phyloP scores from a whole-genome alignment of 2,329 filamentous ascomycete genomes.

The Sarocladium oryzae region DNA sequence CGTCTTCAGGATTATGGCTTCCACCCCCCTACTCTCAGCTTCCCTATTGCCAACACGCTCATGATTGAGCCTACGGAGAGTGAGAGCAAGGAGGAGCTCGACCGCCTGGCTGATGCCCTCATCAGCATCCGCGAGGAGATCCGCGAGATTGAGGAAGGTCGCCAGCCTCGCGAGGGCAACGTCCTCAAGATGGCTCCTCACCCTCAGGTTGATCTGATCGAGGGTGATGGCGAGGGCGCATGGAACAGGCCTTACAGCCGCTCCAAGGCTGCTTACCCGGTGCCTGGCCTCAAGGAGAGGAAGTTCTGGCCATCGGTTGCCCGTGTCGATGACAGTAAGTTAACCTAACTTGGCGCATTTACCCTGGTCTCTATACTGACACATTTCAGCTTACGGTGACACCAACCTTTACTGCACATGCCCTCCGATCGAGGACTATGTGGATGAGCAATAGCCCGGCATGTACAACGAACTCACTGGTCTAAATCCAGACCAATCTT shows the following conservation, averaged over 20 bases:
- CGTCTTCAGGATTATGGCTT: slow-evolving; percentile 96
- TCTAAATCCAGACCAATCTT: background rate
- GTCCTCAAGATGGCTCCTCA: slow-evolving; percentile 88
- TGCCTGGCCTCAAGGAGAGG: slow-evolving; percentile 80
- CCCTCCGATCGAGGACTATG: slow-evolving; percentile 64
- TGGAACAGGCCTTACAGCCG: slow-evolving; percentile 81
- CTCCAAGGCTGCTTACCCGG: slow-evolving; percentile 80
- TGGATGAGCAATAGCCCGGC: background rate
- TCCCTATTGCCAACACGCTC: slow-evolving; percentile 88
- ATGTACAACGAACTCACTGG: no score
- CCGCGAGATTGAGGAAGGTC: slow-evolving; percentile 70
- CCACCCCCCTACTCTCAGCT: slow-evolving; percentile 95
- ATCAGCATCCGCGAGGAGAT: slow-evolving; percentile 86
- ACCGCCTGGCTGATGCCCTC: slow-evolving; percentile 86
- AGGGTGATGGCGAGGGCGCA: slow-evolving; percentile 43
- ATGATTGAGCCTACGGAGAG: slow-evolving; percentile 98
- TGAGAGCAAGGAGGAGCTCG: slow-evolving; percentile 85
- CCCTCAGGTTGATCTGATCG: slow-evolving; percentile 71
- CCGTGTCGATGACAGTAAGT: slow-evolving; percentile 79
- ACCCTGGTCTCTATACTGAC: slow-evolving; percentile 6
- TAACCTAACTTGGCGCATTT: background rate
- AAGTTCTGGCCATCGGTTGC: slow-evolving; percentile 95
- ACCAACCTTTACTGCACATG: slow-evolving; percentile 94
- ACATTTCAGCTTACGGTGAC: slow-evolving; percentile 68
- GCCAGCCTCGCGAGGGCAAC: slow-evolving; percentile 67